Conservation (phyloP, 78 protist genomes). For the slime mould (Dictyostelium discoideum) region DNA sequence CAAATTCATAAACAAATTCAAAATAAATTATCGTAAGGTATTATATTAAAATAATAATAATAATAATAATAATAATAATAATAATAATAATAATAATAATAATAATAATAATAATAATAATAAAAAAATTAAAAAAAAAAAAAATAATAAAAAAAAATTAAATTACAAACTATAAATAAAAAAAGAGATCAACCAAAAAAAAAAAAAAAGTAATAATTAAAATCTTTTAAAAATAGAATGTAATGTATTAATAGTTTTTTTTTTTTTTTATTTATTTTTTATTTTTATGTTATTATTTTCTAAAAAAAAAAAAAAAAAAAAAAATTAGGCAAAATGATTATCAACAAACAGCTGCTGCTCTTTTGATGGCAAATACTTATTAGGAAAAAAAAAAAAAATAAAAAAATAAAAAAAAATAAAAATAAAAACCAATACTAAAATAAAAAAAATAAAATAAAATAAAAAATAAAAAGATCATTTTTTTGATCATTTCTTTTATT, state of each 20-base stretch:
- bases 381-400: neutral
- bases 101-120: neutral
- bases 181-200: neutral
- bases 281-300: neutral
- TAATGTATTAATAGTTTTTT: neutral
- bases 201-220: neutral
- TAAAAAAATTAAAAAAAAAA: neutral
- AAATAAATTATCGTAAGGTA: constrained; percentile 78
- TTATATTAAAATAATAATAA: neutral
- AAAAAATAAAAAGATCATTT: neutral
- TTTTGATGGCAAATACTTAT: constrained; percentile 29
- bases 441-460: neutral
- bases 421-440: neutral
- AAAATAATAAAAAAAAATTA: neutral
- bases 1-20: constrained; percentile 82
- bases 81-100: too few relatives aligned
- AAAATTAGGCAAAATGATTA: constrained; percentile 1
- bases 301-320: neutral
- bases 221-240: neutral
- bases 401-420: neutral
- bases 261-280: neutral
- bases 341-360: constrained; percentile 22
- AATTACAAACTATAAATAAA: neutral
- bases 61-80: neutral
- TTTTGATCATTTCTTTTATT: too few relatives aligned